Conservation (phyloP, 176 grass and related monocot species). For the Dendrocalamus sinicus region DNA sequence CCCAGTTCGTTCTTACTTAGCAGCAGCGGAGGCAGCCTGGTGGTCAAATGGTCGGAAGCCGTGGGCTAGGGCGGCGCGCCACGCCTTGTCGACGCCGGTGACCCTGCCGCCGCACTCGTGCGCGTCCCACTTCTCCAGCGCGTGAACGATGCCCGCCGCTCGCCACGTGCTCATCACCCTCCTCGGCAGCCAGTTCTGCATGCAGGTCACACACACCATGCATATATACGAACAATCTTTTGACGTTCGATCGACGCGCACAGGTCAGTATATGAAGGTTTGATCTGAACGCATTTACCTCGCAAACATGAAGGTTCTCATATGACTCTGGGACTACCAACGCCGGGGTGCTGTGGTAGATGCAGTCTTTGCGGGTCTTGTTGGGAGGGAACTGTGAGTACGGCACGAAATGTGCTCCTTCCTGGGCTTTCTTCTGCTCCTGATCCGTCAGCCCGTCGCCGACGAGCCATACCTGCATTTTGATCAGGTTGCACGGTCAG, state of each 20-base stretch:
- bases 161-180: conserved; percentile 89
- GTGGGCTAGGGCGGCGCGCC: conserved; percentile 59
- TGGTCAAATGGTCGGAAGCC: conserved; percentile 65
- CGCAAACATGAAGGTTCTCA: conserved; percentile 78
- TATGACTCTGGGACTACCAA: conserved; percentile 57
- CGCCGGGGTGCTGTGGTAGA: conserved; percentile 69
- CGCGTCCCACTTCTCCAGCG: conserved; percentile 58
- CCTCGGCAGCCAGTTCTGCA: conserved; percentile 91
- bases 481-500: too few relatives aligned
- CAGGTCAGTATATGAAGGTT: too few relatives aligned
- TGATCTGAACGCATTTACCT: conserved; percentile 34
- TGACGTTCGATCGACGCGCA: too few relatives aligned
- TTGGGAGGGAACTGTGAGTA: conserved; percentile 69
- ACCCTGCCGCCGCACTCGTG: conserved; percentile 79
- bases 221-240: too few relatives aligned
- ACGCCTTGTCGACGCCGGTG: conserved; percentile 62
- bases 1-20: too few relatives aligned
- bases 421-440: conserved; percentile 60
- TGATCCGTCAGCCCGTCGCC: conserved; percentile 55
- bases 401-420: conserved; percentile 60
- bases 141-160: conserved; percentile 82
- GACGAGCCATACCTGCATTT: conserved; percentile 56
- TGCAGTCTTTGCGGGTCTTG: conserved; percentile 50
- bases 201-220: not conserved
- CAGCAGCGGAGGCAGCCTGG: not conserved